Base-by-base conservation (phyloP, 306 rosid species). In the Psophocarpus tetragonolobus region DNA sequence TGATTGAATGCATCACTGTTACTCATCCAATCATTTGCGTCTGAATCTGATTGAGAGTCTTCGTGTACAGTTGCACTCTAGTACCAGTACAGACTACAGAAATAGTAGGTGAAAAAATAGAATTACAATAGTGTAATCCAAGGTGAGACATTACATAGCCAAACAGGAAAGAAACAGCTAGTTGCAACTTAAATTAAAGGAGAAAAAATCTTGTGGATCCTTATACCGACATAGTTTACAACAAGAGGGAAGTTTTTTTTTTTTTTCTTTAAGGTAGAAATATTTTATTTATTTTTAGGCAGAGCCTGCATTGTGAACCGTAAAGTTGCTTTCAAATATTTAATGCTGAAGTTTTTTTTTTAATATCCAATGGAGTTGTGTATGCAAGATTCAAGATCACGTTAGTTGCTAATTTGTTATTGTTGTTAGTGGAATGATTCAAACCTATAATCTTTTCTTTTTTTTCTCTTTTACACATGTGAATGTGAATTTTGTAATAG, bases 21-120 rank as follows among this genome's bases (percentile, higher is more conserved):
- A 67, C 39, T 39, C 39, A 71, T 77, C 66, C 82, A 85, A 76
- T 88, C 81, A 81, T 82, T 58, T 78, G 73, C 41, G 26, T 73
- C 75, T 87, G 76, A 61, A 47, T 79, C 61, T 85, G 78, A 60
- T 76, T 76, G 26, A 82, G 68, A 11, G 74, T 65, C 41, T 68
- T 83, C 20, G 30, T 68, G 67, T 29, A 71, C 67, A 58, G 73
- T 57, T 66, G 77, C 64, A 26, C 66, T 71, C 44, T 47, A 44
- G 29, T 44, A 35, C 63, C 14, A 18, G 53, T 30, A 44, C 29
- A 44, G 70, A n/a, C n/a, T n/a, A n/a, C n/a, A 51, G 18, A 50
- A 62, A 50, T 7, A 36, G 30, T 38, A 29, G 15, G 32, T 18
- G 51, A 38, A 30, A 36, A 20, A 65, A 10, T 65, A 65, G 71